Evolutionary conservation across 176 grass and related monocot genomes (phyloP).

Genomic region (Aegilops bicornis): DNA sequence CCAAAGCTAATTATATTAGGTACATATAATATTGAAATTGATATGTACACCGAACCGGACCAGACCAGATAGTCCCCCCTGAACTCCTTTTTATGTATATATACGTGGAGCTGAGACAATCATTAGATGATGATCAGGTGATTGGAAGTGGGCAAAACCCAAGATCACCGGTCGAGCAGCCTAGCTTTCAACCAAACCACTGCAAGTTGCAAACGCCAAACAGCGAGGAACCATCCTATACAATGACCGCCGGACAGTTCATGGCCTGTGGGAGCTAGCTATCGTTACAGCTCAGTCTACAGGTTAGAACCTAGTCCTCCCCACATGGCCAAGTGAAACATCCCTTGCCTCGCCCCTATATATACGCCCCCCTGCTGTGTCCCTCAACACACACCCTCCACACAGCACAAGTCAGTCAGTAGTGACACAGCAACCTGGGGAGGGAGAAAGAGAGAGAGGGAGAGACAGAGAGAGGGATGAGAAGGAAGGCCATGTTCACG

Average conservation of each 20-base stretch:
- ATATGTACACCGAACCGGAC: neutral
- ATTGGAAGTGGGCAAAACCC: neutral
- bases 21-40: neutral
- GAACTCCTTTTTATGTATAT: neutral
- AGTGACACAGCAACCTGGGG: neutral
- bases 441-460: neutral
- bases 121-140: neutral
- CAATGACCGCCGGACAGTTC: slow-evolving; percentile 6
- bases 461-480: slow-evolving; percentile 27
- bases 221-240: neutral
- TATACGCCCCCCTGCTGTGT: slow-evolving; percentile 15
- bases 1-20: neutral
- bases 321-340: slow-evolving; percentile 47
- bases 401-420: slow-evolving; percentile 3
- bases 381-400: slow-evolving; percentile 19
- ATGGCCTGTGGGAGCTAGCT: slow-evolving; percentile 31
- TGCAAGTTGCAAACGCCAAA: neutral
- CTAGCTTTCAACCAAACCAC: neutral
- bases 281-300: slow-evolving; percentile 58
- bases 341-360: slow-evolving; percentile 39
- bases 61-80: neutral
- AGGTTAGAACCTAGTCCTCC: slow-evolving; percentile 34
- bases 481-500: slow-evolving; percentile 39
- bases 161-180: neutral
- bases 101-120: neutral